These are phyloP conservation scores for Dryadomyces quercivorus DNA, from an alignment of 2,329 filamentous ascomycete species.

Conservation along the genomic window DNA sequence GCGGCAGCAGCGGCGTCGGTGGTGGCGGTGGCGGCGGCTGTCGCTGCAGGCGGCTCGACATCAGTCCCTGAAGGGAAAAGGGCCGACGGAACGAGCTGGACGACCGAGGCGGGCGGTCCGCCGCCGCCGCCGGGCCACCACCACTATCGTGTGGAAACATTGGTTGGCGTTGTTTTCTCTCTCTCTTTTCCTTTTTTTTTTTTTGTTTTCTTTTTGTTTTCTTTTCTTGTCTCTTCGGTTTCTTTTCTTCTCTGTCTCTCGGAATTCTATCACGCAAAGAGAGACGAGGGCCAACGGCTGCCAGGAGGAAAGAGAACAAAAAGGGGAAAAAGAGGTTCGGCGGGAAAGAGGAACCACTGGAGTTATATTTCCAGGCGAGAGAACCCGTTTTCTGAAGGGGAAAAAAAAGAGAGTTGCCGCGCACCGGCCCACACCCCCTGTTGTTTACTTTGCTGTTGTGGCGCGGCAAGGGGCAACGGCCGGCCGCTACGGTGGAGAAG, in stretches of 20 bases:
- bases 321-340: not conserved
- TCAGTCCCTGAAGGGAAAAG: constrained; percentile 4
- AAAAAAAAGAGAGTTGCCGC: not conserved
- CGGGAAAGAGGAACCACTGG: not conserved
- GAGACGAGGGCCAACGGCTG: not conserved
- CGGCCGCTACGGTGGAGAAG: not conserved
- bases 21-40: not conserved
- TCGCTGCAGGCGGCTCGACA: not conserved
- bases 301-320: not conserved
- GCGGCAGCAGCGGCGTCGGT: not conserved
- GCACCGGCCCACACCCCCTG: not conserved
- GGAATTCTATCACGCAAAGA: not conserved
- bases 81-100: constrained; percentile 1
- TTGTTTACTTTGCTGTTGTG: not conserved
- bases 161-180: not conserved
- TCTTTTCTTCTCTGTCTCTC: not conserved
- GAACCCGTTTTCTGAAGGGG: no score
- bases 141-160: not conserved
- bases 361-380: not conserved
- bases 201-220: not conserved
- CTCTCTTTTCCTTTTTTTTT: not conserved
- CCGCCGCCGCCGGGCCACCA: not conserved
- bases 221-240: no score
- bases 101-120: not conserved
- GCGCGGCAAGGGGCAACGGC: not conserved